Evolutionary conservation across 2,329 filamentous ascomycete species (phyloP).

Genomic region (Pyrenophora tritici-repentis): DNA sequence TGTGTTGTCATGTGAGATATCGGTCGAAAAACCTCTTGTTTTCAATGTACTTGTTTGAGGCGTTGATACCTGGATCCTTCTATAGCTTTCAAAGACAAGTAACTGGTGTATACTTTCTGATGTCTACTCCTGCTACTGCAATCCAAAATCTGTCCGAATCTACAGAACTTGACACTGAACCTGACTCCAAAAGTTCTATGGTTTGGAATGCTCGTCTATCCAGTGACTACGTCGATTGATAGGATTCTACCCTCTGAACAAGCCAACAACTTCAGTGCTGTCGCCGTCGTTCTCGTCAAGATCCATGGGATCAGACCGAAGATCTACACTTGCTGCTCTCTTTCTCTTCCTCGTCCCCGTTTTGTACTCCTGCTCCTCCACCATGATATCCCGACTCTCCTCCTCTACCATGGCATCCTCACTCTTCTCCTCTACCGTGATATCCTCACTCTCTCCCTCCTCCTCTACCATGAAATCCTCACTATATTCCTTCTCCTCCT

Average conservation of each 20-base stretch:
- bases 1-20: conserved; percentile 58
- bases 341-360: too few species aligned
- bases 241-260: not conserved
- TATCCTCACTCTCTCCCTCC: too few species aligned
- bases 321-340: too few species aligned
- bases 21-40: not conserved
- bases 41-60: conserved; percentile 2
- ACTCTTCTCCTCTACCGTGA: too few species aligned
- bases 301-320: not conserved
- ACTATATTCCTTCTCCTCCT: too few species aligned
- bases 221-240: not conserved
- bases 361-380: too few species aligned
- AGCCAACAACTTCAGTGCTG: not conserved
- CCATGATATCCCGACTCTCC: too few species aligned
- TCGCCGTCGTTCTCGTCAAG: not conserved
- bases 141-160: too few species aligned
- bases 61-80: conserved; percentile 1
- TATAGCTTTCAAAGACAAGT: conserved; percentile 6
- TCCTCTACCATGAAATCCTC: too few species aligned
- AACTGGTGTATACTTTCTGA: not conserved
- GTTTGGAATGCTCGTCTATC: not conserved
- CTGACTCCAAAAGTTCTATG: not conserved
- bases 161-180: not conserved
- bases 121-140: too few species aligned
- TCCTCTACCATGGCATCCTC: too few species aligned